Conservation (phyloP, 495 filamentous ascomycete species). For the Recurvomyces mirabilis region DNA sequence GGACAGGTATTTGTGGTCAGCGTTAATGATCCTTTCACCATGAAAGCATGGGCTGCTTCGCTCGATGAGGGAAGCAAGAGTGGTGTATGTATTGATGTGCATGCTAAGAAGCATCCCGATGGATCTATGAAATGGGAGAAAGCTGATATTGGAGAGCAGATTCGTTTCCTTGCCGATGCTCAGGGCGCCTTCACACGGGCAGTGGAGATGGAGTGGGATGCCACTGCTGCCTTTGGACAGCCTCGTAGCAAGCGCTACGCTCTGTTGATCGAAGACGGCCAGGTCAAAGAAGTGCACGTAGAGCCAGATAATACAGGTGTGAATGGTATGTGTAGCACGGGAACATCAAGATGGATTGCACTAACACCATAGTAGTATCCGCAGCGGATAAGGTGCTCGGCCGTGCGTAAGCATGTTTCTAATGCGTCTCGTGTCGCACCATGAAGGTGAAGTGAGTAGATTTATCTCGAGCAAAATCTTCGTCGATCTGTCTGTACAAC, state of each 20-base stretch:
- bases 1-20: slow-evolving; percentile 76
- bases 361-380: slow-evolving; percentile 52
- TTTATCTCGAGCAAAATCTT: no score
- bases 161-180: slow-evolving; percentile 89
- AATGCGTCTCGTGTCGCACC: not conserved
- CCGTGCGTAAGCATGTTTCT: not conserved
- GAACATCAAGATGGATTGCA: no score
- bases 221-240: slow-evolving; percentile 71
- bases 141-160: no score
- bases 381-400: slow-evolving; percentile 63
- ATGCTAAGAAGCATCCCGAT: no score
- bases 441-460: no score
- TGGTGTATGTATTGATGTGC: slow-evolving; percentile 48
- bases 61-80: slow-evolving; percentile 61
- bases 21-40: slow-evolving; percentile 96
- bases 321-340: slow-evolving; percentile 44
- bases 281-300: slow-evolving; percentile 38
- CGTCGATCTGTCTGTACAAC: no score
- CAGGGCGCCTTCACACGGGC: slow-evolving; percentile 71
- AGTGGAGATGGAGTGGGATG: slow-evolving; percentile 76
- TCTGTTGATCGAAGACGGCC: slow-evolving; percentile 38
- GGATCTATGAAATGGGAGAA: no score
- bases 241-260: slow-evolving; percentile 82
- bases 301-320: slow-evolving; percentile 93
- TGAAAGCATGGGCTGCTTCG: slow-evolving; percentile 71